Evolutionary conservation across 768 basidiomycete genomes (phyloP), one percentile per base, ranked within the genome.

Genomic region (Boletus edulis): DNA sequence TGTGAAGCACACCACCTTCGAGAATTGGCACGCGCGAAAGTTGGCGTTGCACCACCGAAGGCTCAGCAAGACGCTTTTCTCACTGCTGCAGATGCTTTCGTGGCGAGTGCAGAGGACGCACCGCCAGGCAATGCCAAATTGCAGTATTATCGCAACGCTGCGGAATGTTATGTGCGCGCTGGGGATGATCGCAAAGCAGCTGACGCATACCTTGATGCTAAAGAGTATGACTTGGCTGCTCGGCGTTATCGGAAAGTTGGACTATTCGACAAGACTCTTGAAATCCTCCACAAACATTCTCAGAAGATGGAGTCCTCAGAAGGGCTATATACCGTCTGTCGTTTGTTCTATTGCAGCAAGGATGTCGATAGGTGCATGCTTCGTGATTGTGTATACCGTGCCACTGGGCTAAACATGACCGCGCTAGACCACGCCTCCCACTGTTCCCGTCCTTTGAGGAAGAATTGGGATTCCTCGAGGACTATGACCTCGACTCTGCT

Each of bases 1-100:
- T 76, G 83, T 2, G 57, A 77, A 9, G 81, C 85, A 0, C 85
- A 82, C 58, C 73, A 77, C 49, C 73, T 84, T 6, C 78, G 83
- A 51, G 78, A 82, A 56, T 64, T 75, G 27, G 85, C 85, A 10
- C 70, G 76, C 42, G 54, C 62, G 46, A 22, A 68, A 56, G 29
- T 65, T 3, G 67, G 71, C 44, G 59, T 71, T 24, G 65, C 68
- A 4, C 39, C 54, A 14, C 60, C 14, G 7, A 66, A 47, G 18
- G 65, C 22, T 46, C 67, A 65, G 52, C 59, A 63, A 64, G 69
- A 54, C 2, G 78, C 79, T 13, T 85, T 78, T 53, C 27, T 62
- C 10, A 41, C 47, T 6, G 84, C 84, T 3, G 84, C 81, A 3
- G 61, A 75, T 42, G 77, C 81, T 2, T 87, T 87, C 62, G 29